Evolutionary conservation across 2,329 filamentous ascomycete genomes (phyloP).

Genomic region (Alternaria novae-zelandiae): DNA sequence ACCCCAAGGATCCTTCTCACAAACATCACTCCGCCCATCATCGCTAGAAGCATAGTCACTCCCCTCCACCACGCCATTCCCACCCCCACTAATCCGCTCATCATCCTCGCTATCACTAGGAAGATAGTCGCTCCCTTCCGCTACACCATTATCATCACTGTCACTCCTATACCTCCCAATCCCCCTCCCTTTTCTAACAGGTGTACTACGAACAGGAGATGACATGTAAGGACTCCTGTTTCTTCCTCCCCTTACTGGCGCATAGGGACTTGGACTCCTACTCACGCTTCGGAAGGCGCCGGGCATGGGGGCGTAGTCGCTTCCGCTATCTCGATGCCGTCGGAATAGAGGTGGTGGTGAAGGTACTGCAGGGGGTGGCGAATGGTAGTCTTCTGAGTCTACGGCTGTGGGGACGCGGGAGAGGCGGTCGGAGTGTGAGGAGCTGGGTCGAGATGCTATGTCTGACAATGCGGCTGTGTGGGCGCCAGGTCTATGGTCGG

Average conservation of each 20-base stretch:
- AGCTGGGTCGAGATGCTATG: constrained; percentile 5
- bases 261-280: neutral
- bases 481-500: neutral
- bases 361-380: neutral
- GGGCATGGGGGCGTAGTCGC: neutral
- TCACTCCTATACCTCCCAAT: neutral
- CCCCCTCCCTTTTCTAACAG: neutral
- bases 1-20: neutral
- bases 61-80: neutral
- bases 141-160: constrained; percentile 6
- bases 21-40: neutral
- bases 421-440: neutral
- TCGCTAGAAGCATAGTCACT: constrained; percentile 1
- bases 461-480: neutral
- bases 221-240: neutral
- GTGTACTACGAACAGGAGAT: neutral
- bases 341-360: neutral
- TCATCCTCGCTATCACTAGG: constrained; percentile 1
- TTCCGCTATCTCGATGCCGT: neutral
- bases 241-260: neutral
- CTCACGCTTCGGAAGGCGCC: neutral
- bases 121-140: constrained; percentile 2
- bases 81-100: neutral
- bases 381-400: neutral
- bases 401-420: neutral